Evolutionary conservation across 2,329 filamentous ascomycete genomes (phyloP), one percentile per base, ranked within the genome.

Genomic region (Trichoderma semiorbis): DNA sequence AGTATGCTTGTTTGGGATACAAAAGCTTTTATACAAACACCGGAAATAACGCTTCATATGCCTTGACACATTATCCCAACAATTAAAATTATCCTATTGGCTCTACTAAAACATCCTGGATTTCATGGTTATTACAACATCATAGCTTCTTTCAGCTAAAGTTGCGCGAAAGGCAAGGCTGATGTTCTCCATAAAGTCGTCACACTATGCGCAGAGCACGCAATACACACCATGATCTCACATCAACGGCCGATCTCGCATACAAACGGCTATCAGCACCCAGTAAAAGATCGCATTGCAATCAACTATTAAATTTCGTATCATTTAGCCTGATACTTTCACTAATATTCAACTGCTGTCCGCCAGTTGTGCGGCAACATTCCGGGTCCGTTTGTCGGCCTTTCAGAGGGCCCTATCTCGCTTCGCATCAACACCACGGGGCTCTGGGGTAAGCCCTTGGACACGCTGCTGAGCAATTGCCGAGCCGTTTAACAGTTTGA

Each of bases 141-240:
- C 12, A 47, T 16, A 34, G 28, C 12, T 34, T 50, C n/a, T 50
- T 26, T 61, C 36, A 32, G 34, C 62, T 60, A 60, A 34, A 16
- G 28, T 50, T 61, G 26, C 30, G 36, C 36, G n/a, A 43, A 12
- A 50, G 28, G 36, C 18, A 61, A 61, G 36, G 66, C 43, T 62
- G 57, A 62, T 69, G 67, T 62, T 32, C 21, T 30, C 26, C 36
- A 47, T 50, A 50, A 69, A 69, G 67, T 69, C 67, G 67, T 53
- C 67, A 69, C 67, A 61, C 57, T 62, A 62, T 50, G 57, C 57
- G 39, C 57, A 62, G 32, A 69, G 67, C 67, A 69, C 67, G 67
- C 67, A 69, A 69, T 69, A 62, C 57, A 50, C 57, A 69, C 67
- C 67, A 69, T 69, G 36, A 61, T 62, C 67, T 69, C 67, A 69